phyloP scores from a whole-genome alignment of 495 filamentous ascomycete genomes.

The Penicillium waksmanii region DNA sequence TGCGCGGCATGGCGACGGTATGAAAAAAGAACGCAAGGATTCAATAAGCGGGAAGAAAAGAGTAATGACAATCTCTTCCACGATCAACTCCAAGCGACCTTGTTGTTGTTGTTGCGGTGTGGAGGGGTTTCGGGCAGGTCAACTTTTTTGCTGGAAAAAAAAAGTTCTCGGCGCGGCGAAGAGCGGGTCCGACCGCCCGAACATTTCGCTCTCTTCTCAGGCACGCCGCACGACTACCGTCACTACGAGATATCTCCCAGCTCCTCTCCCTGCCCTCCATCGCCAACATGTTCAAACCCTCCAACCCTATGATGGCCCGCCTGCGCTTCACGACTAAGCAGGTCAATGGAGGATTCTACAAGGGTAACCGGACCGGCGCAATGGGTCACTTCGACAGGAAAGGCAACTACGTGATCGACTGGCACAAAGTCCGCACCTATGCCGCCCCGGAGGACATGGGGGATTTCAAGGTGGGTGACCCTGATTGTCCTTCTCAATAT shows the following conservation, averaged over 20 bases:
- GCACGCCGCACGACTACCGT: background rate
- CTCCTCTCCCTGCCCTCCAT: slow-evolving; percentile 4
- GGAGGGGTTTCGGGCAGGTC: slow-evolving; percentile 23
- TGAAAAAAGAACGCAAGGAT: slow-evolving; percentile 3
- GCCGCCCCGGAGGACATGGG: slow-evolving; percentile 70
- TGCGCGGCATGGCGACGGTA: slow-evolving; percentile 63
- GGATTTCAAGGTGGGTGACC: slow-evolving; percentile 67
- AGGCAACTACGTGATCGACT: slow-evolving; percentile 83
- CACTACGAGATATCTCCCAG: background rate
- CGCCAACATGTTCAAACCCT: slow-evolving; percentile 65
- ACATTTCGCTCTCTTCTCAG: slow-evolving; percentile 19
- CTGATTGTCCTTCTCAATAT: background rate
- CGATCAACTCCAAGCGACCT: background rate
- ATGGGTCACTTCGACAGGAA: slow-evolving; percentile 86
- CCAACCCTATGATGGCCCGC: slow-evolving; percentile 65
- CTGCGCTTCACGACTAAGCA: slow-evolving; percentile 88
- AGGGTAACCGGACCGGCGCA: slow-evolving; percentile 85
- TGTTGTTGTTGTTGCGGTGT: slow-evolving; percentile 18
- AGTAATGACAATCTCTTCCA: background rate
- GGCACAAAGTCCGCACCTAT: slow-evolving; percentile 87
- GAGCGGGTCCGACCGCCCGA: slow-evolving; percentile 38
- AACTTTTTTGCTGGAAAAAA: slow-evolving; percentile 44
- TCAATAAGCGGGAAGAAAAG: slow-evolving; percentile 7
- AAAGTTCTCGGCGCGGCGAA: slow-evolving; percentile 47
- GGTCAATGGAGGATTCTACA: slow-evolving; percentile 93